These are phyloP conservation scores for Bodo saltans DNA, from an alignment of 78 protist genomes.

Conservation along the genomic window DNA sequence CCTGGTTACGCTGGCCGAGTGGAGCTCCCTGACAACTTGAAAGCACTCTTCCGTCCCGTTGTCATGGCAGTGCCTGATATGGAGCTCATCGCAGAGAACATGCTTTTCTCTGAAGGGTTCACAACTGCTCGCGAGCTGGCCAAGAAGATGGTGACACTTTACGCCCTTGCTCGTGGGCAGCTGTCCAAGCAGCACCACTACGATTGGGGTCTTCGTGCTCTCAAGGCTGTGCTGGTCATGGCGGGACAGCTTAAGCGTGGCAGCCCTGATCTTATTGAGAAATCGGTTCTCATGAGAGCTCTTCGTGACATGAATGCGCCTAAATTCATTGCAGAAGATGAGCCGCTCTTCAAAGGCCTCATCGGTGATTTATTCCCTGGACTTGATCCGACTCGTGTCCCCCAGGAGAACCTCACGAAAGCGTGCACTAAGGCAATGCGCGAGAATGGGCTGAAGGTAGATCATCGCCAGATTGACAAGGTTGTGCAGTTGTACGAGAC, in stretches of 20 bases:
- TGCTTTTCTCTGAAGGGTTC: conserved; percentile 83
- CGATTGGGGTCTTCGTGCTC: conserved; percentile 86
- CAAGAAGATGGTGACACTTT: conserved; percentile 80
- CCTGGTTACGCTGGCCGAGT: conserved; percentile 87
- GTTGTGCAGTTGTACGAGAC: conserved; percentile 85
- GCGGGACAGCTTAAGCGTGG: conserved; percentile 88
- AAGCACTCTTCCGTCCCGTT: conserved; percentile 79
- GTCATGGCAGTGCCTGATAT: conserved; percentile 82
- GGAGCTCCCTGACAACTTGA: conserved; percentile 76
- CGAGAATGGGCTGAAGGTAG: neutral
- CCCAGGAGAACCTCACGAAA: conserved; percentile 12
- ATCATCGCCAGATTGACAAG: conserved; percentile 69
- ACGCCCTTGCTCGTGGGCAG: conserved; percentile 77
- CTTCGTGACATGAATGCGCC: conserved; percentile 87
- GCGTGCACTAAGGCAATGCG: conserved; percentile 37
- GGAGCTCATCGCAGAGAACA: conserved; percentile 73
- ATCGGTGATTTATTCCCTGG: conserved; percentile 77
- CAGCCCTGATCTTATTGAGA: conserved; percentile 52
- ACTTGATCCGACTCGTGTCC: conserved; percentile 3
- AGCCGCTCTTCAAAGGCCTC: conserved; percentile 81
- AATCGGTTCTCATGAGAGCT: conserved; percentile 82
- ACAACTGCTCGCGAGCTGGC: conserved; percentile 61
- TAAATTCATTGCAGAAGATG: conserved; percentile 88
- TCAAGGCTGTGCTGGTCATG: conserved; percentile 82
- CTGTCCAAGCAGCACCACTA: conserved; percentile 82